A percentile compares a stretch with the other conserved stretches of the same genome.
Evolutionary conservation across 139 green algal species (phyloP).

Genomic region (Micromonas commoda): DNA sequence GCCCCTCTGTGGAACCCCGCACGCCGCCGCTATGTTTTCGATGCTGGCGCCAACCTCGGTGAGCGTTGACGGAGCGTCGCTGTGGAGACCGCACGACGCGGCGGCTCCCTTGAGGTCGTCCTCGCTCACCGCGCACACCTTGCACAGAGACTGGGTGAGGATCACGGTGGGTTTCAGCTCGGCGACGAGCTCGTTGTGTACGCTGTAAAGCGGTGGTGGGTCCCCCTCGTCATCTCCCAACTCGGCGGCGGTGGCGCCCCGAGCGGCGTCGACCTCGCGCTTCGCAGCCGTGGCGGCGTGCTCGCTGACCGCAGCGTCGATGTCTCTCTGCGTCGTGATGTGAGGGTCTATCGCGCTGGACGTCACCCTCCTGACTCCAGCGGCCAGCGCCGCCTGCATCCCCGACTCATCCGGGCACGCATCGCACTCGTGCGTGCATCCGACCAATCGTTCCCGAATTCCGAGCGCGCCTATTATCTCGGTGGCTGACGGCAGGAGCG

Average conservation of each 20-base stretch:
- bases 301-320: neutral
- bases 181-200: neutral
- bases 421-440: conserved; percentile 1
- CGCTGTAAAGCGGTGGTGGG: neutral
- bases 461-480: conserved; percentile 5
- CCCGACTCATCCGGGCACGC: neutral
- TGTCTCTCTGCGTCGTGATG: neutral
- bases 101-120: neutral
- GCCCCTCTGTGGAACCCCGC: conserved; percentile 1
- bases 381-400: neutral
- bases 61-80: conserved; percentile 6
- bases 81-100: neutral
- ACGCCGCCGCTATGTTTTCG: neutral
- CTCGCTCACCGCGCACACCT: conserved; percentile 1
- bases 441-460: neutral
- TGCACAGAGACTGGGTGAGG: conserved; percentile 25
- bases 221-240: no score
- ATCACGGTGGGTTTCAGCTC: conserved; percentile 4
- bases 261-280: neutral
- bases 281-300: neutral
- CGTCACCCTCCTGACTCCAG: neutral
- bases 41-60: conserved; percentile 8
- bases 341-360: neutral
- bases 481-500: neutral
- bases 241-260: neutral